Evolutionary conservation across 148 eudicot genomes (phyloP), one percentile per base, ranked within the genome.

Genomic region (Mesembryanthemum crystallinum): DNA sequence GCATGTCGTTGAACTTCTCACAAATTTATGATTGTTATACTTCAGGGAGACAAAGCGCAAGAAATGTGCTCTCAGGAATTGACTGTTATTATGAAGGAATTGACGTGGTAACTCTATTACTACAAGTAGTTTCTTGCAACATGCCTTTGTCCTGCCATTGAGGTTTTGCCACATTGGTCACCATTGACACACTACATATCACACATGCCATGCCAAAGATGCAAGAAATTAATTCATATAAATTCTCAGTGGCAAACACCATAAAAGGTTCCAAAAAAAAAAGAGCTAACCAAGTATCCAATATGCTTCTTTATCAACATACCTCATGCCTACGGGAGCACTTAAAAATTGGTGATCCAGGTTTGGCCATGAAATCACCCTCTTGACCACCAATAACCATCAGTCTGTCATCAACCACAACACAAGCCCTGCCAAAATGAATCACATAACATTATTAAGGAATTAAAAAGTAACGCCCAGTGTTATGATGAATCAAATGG

Each of bases 331-430:
- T 86, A 10, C 98, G 93, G 32, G 99, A 96, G 85, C 99, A 96
- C 82, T 92, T 96, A 78, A 92, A 96, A 67, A 92, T 92, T 7
- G 99, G 99, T 55, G 99, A 96, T 76, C 98, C 98, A 35, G 99
- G 99, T 85, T 96, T 96, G 65, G 99, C 99, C 97, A 89, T 89
- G 73, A 96, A 92, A 83, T 96, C 99, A 77, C 98, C 99, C 82
- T 96, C 99, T 86, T 96, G 99, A 73, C 99, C 99, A 82, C 99
- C 97, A 84, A 96, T 83, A 67, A 91, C 83, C 85, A 87, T 87
- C 75, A 96, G 75, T 78, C 81, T 89, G 76, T 96, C 98, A 84
- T 91, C 78, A 35, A 74, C 87, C 73, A 86, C 93, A 71, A 92
- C 84, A 81, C 98, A 96, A 61, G 99, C 91, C 90, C 99, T 96